These are phyloP conservation scores for Amphirosellinia nigrospora DNA, from an alignment of 495 filamentous ascomycete species.

Conservation along the genomic window DNA sequence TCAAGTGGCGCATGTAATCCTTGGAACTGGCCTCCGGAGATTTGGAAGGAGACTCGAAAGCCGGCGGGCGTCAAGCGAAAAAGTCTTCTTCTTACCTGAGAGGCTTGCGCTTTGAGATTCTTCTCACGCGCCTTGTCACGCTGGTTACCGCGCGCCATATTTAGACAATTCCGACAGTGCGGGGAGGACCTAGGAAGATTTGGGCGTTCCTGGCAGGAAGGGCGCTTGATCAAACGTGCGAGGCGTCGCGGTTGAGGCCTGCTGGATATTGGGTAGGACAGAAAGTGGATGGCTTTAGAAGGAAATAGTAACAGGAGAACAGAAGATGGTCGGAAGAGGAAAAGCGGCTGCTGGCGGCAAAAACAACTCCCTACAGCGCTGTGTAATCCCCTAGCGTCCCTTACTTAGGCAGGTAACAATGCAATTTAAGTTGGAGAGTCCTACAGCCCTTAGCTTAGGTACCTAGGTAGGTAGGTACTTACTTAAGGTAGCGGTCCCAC, in stretches of 20 bases:
- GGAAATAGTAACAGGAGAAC: neutral
- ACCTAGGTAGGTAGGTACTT: too few relatives aligned
- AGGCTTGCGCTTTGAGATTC: conserved; percentile 68
- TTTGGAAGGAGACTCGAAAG: conserved; percentile 17
- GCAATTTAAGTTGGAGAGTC: neutral
- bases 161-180: conserved; percentile 28
- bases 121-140: conserved; percentile 87
- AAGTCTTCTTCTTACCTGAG: conserved; percentile 52
- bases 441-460: too few relatives aligned
- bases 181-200: neutral
- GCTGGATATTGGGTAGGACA: neutral
- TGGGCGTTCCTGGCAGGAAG: neutral
- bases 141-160: conserved; percentile 93
- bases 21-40: neutral
- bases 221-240: conserved; percentile 32
- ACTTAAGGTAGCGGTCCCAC: conserved; percentile 4
- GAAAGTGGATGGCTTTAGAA: conserved; percentile 8
- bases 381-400: neutral
- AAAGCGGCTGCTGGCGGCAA: conserved; percentile 14
- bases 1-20: neutral
- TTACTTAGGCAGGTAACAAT: neutral
- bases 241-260: conserved; percentile 14
- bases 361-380: conserved; percentile 9
- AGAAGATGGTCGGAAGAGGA: conserved; percentile 20
- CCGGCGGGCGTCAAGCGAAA: conserved; percentile 22